Base-by-base conservation (phyloP, 2,329 filamentous ascomycete genomes). In the Didymella lethalis region DNA sequence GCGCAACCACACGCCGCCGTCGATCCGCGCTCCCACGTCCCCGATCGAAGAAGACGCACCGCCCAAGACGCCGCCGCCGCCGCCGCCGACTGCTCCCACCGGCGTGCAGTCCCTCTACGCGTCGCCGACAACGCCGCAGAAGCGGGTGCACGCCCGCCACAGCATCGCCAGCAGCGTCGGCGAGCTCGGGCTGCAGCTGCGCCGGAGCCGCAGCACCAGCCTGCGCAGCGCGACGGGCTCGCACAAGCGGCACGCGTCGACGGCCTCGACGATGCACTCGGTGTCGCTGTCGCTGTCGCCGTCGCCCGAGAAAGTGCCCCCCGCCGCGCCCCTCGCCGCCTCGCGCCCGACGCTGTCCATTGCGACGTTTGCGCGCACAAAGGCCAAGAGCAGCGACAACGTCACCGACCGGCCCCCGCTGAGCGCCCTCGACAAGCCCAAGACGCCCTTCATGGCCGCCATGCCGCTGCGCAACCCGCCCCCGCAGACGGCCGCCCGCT, bases 131-230 rank as follows among this genome's bases (percentile, higher is more conserved):
- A 69, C 72, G 63, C 70, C 74, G 40, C 71, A 66, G 20, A 65
- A 64, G 54, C 71, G 65, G 64, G 69, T 69, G 16, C 14, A 25
- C 40, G 20, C 29, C 57, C 66, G 73, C 28, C 74, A 75, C 61
- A 73, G 68, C 68, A 70, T 76, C 59, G 73, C 74, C 25, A 66
- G 64, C 26, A 74, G 71, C 18, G 72, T 78, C 38, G 71, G 73
- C 20, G 78, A 79, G 59, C 61, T 78, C 61, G 72, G 77, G 63
- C 67, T 75, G 54, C 73, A 70, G 60, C 64, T 81, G 61, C 75
- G 78, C 29, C 67, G 78, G 32, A 72, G 74, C 40, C 71, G 79
- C 57, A 70, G 73, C 51, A 75, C 77, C 57, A 80, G 77, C n/a
- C 70, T 81, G 28, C 77, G 78, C 59, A 78, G 77, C 48, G 77